A percentile compares a stretch with the other conserved stretches of the same genome.
These are phyloP conservation scores for Rhizophora mangle DNA, from an alignment of 345 rosid genomes.

Conservation along the genomic window DNA sequence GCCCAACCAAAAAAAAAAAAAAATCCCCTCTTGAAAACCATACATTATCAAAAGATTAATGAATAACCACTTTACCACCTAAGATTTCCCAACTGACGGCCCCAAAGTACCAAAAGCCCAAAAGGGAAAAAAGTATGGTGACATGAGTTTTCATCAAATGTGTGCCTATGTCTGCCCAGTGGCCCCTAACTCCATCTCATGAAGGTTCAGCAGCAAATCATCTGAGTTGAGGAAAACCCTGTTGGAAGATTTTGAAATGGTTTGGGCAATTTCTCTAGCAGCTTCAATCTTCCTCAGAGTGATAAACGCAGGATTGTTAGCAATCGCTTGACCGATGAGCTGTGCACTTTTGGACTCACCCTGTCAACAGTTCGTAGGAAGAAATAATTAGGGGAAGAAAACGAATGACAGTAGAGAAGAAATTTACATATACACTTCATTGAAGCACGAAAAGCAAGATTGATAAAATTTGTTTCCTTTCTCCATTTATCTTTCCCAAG, in stretches of 20 bases:
- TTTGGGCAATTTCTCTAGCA: slow-evolving; percentile 84
- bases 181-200: slow-evolving; percentile 53
- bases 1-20: too few relatives aligned
- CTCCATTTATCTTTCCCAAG: neutral
- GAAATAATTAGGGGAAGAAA: neutral
- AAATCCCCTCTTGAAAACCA: too few relatives aligned
- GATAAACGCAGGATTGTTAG: slow-evolving; percentile 85
- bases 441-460: neutral
- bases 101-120: too few relatives aligned
- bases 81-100: too few relatives aligned
- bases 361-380: slow-evolving; percentile 31
- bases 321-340: slow-evolving; percentile 92
- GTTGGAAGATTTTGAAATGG: slow-evolving; percentile 66
- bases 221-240: slow-evolving; percentile 66
- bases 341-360: slow-evolving; percentile 95
- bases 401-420: neutral
- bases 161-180: slow-evolving; percentile 39
- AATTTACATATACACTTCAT: neutral
- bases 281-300: slow-evolving; percentile 94
- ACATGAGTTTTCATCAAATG: neutral
- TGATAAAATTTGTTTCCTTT: neutral
- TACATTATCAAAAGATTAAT: too few relatives aligned
- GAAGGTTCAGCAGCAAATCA: slow-evolving; percentile 81
- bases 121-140: neutral
- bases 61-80: too few relatives aligned